A percentile compares a stretch with the other conserved stretches of the same genome.
Evolutionary conservation across 192 early-diverging fungal species (phyloP).

Genomic region (Backusella westeae): DNA sequence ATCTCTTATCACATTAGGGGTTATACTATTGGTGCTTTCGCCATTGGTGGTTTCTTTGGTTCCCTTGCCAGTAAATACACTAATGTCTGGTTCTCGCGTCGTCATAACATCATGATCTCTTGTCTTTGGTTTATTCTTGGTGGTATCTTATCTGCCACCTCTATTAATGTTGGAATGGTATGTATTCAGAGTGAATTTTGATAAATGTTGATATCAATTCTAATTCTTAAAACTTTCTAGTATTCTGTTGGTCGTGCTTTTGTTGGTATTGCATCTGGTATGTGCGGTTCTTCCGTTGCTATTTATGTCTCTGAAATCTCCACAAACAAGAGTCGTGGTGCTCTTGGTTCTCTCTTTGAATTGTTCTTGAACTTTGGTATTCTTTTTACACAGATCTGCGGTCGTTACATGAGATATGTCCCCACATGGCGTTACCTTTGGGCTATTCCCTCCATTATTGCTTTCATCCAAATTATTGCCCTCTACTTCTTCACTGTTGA

Average conservation of each 20-base stretch:
- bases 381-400: slow-evolving; percentile 67
- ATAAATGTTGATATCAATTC: background rate
- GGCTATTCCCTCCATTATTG: slow-evolving; percentile 58
- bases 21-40: slow-evolving; percentile 44
- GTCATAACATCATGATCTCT: slow-evolving; percentile 56
- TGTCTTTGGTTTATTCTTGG: slow-evolving; percentile 69
- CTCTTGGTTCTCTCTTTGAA: slow-evolving; percentile 74
- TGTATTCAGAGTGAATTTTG: background rate
- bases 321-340: slow-evolving; percentile 67
- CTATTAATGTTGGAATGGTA: slow-evolving; percentile 54
- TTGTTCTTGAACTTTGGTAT: slow-evolving; percentile 80
- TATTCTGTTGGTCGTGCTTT: slow-evolving; percentile 68
- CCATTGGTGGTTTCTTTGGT: slow-evolving; percentile 58
- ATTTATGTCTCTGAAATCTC: slow-evolving; percentile 80
- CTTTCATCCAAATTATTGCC: slow-evolving; percentile 53
- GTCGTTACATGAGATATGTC: slow-evolving; percentile 54
- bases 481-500: slow-evolving; percentile 72
- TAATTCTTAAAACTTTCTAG: background rate
- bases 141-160: slow-evolving; percentile 59
- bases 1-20: slow-evolving; percentile 28
- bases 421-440: slow-evolving; percentile 78
- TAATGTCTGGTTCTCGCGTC: slow-evolving; percentile 46
- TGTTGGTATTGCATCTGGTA: slow-evolving; percentile 75
- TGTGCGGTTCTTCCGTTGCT: slow-evolving; percentile 55
- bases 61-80: slow-evolving; percentile 48